A percentile compares a stretch with the other conserved stretches of the same genome.
Evolutionary conservation across 75 land plant genomes (phyloP).

Genomic region (Pinus taeda): DNA sequence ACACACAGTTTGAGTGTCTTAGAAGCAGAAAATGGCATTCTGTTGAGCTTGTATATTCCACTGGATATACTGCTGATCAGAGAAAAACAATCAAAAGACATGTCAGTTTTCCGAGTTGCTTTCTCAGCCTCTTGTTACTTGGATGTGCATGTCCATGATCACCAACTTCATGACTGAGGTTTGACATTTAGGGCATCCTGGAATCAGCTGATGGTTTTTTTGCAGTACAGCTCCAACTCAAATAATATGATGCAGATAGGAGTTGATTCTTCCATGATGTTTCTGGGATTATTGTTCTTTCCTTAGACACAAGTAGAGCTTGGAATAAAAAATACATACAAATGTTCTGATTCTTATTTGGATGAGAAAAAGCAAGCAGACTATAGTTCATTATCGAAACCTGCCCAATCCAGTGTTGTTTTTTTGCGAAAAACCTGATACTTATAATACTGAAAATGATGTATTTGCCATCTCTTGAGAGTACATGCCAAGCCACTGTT

Average conservation of each 20-base stretch:
- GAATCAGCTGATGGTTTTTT: not conserved
- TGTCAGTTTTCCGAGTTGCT: not conserved
- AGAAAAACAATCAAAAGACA: not conserved
- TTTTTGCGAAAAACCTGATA: too few relatives aligned
- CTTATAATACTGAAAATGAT: too few relatives aligned
- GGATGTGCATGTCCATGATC: constrained; percentile 9
- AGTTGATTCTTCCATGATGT: not conserved
- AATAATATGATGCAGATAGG: constrained; percentile 1
- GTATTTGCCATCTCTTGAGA: too few relatives aligned
- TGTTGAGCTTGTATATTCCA: not conserved
- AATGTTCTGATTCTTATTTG: not conserved
- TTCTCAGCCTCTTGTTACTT: constrained; percentile 5
- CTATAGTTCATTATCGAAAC: too few relatives aligned
- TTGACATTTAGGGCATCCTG: constrained; percentile 8
- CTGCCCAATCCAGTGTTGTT: too few relatives aligned
- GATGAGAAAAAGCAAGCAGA: too few relatives aligned
- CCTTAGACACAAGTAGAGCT: not conserved
- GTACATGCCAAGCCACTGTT: too few relatives aligned
- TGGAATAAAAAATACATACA: not conserved
- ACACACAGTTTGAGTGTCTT: not conserved
- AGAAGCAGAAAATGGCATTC: not conserved
- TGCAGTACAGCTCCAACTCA: constrained; percentile 2
- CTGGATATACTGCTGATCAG: not conserved
- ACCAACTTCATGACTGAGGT: constrained; percentile 12
- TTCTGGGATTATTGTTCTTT: not conserved